These are phyloP conservation scores for Fusarium oxysporum DNA, from an alignment of 2,329 filamentous ascomycete genomes.

Conservation along the genomic window DNA sequence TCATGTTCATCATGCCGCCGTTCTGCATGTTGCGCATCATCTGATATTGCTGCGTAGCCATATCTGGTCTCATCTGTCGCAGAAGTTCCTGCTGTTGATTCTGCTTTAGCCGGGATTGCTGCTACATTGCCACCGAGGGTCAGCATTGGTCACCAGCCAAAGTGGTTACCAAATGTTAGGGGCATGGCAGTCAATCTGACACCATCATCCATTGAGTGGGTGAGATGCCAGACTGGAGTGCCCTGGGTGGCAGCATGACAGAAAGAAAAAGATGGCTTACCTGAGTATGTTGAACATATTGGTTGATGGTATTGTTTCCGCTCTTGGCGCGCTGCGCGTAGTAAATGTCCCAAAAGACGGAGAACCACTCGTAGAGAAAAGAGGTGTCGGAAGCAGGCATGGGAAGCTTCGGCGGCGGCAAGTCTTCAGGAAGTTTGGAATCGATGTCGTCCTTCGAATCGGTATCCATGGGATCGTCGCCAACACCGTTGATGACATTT, in stretches of 20 bases:
- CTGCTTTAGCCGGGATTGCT: constrained; percentile 79
- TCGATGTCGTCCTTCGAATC: constrained; percentile 83
- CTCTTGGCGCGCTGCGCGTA: constrained; percentile 81
- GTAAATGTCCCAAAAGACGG: constrained; percentile 96
- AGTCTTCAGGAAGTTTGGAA: constrained; percentile 79
- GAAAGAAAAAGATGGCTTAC: constrained; percentile 51
- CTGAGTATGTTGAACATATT: constrained; percentile 86
- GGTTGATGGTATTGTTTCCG: constrained; percentile 71
- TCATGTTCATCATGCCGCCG: constrained; percentile 70
- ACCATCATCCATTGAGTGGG: constrained; percentile 14
- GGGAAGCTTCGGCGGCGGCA: constrained; percentile 79
- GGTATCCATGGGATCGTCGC: constrained; percentile 83
- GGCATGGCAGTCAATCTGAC: constrained; percentile 23
- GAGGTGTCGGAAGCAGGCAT: constrained; percentile 75
- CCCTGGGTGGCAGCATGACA: constrained; percentile 16
- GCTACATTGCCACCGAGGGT: constrained; percentile 53
- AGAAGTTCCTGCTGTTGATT: constrained; percentile 82
- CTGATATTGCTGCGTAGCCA: constrained; percentile 66
- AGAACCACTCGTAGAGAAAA: constrained; percentile 98
- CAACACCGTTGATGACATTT: constrained; percentile 75
- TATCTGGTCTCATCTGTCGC: constrained; percentile 74
- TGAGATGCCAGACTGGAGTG: constrained; percentile 20
- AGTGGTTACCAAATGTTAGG: constrained; percentile 40
- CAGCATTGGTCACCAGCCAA: constrained; percentile 38
- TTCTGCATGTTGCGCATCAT: constrained; percentile 77